phyloP scores from a whole-genome alignment of 2,329 filamentous ascomycete species.

The Talaromyces amestolkiae region DNA sequence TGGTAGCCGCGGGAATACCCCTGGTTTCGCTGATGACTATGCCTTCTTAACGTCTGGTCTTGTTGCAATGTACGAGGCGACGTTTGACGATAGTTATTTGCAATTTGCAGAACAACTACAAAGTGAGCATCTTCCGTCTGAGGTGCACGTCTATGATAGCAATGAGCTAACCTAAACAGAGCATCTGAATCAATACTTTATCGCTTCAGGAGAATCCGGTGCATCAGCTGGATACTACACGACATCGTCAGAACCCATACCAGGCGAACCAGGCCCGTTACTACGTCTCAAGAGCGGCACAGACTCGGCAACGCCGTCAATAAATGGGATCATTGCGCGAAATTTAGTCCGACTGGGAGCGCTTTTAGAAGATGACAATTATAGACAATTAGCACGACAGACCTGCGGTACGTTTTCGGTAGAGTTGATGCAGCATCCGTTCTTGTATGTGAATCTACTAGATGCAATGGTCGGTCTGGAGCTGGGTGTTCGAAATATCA shows the following conservation, averaged over 20 bases:
- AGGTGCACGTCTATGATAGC: no score
- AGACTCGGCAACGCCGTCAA: conserved; percentile 85
- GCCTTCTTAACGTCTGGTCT: conserved; percentile 82
- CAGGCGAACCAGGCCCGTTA: conserved; percentile 61
- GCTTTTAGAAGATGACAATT: conserved; percentile 64
- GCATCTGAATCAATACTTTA: conserved; percentile 73
- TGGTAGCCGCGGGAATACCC: conserved; percentile 59
- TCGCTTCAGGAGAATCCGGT: conserved; percentile 55
- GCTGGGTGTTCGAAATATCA: conserved; percentile 63
- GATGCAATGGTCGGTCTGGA: conserved; percentile 70
- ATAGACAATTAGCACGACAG: conserved; percentile 64
- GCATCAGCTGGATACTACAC: conserved; percentile 43
- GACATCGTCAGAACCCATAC: conserved; percentile 49
- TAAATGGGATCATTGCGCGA: conserved; percentile 80
- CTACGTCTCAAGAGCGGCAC: conserved; percentile 92
- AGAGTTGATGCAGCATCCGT: conserved; percentile 89
- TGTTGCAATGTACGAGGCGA: conserved; percentile 79
- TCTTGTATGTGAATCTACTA: conserved; percentile 81
- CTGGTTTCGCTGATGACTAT: conserved; percentile 90
- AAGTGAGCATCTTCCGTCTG: conserved; percentile 45
- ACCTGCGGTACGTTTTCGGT: conserved; percentile 84
- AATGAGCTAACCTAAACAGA: conserved; percentile 43
- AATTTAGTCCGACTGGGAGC: conserved; percentile 81
- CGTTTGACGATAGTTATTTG: conserved; percentile 71
- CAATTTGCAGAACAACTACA: conserved; percentile 81